These are phyloP conservation scores for Cokeromyces recurvatus DNA, from an alignment of 371 early-diverging fungal genomes.

Conservation along the genomic window DNA sequence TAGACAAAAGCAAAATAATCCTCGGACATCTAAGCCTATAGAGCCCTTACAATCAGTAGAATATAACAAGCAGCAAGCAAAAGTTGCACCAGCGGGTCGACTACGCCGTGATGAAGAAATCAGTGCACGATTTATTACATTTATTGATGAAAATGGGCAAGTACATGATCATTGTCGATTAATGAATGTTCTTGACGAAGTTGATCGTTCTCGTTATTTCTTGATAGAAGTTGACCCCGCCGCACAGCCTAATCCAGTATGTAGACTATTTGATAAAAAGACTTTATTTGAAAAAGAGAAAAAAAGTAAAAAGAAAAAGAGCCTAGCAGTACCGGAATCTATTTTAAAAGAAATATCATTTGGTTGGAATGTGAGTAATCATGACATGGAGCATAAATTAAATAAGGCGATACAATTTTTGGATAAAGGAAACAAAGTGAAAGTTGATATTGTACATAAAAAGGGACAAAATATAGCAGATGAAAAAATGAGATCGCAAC, in stretches of 20 bases:
- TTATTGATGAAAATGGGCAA: constrained; percentile 42
- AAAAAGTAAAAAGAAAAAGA: constrained; percentile 42
- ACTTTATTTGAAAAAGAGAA: constrained; percentile 49
- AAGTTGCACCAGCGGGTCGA: too few species aligned
- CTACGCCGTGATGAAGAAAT: constrained; percentile 58
- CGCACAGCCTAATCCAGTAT: constrained; percentile 45
- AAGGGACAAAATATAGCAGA: constrained; percentile 34
- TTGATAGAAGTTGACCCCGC: constrained; percentile 49
- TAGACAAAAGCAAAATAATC: too few species aligned
- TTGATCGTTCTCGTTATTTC: constrained; percentile 48
- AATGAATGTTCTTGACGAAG: constrained; percentile 22
- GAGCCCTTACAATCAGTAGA: too few species aligned
- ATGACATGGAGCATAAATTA: constrained; percentile 58
- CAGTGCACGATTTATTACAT: constrained; percentile 41
- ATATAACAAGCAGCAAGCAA: too few species aligned
- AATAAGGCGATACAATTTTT: constrained; percentile 47
- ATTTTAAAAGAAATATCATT: constrained; percentile 52
- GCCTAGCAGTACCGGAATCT: constrained; percentile 29
- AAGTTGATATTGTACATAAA: constrained; percentile 51
- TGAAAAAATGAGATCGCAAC: constrained; percentile 18
- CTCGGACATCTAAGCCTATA: too few species aligned
- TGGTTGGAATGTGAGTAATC: constrained; percentile 54
- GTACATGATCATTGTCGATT: constrained; percentile 29
- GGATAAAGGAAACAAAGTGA: constrained; percentile 56
- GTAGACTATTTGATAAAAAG: constrained; percentile 54